Conservation (phyloP, 768 basidiomycete species). For the Hygrophorus russula region DNA sequence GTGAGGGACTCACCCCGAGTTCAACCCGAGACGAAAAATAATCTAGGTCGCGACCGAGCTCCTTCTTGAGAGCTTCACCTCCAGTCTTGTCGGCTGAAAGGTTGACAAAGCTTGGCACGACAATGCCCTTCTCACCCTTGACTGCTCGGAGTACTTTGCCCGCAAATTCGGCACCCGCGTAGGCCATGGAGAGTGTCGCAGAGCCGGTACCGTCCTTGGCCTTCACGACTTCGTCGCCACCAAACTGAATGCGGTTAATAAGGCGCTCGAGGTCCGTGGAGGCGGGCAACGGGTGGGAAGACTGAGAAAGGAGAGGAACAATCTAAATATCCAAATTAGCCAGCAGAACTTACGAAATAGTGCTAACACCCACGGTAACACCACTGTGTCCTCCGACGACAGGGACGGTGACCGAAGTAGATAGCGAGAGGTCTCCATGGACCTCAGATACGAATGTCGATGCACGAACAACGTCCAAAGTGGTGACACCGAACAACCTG, state of each 20-base stretch:
- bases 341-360: not conserved
- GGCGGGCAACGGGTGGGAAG: slow-evolving; percentile 66
- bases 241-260: slow-evolving; percentile 84
- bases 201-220: slow-evolving; percentile 93
- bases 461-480: slow-evolving; percentile 95
- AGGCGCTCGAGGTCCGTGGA: slow-evolving; percentile 43
- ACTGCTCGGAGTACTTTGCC: slow-evolving; percentile 72
- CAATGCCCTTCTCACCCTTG: slow-evolving; percentile 80
- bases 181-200: slow-evolving; percentile 96
- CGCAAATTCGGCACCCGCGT: slow-evolving; percentile 87
- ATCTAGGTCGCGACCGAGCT: slow-evolving; percentile 64
- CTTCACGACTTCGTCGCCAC: slow-evolving; percentile 96
- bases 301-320: slow-evolving; percentile 87
- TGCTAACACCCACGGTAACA: slow-evolving; percentile 51
- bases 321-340: slow-evolving; percentile 37
- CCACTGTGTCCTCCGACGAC: slow-evolving; percentile 96
- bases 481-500: slow-evolving; percentile 96
- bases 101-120: slow-evolving; percentile 79
- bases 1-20: slow-evolving; percentile 53
- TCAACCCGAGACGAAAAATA: slow-evolving; percentile 88
- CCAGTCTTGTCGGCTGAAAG: slow-evolving; percentile 61
- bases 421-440: slow-evolving; percentile 48
- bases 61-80: slow-evolving; percentile 62
- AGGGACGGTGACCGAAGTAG: slow-evolving; percentile 62
- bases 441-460: slow-evolving; percentile 89